Percentiles rank a stretch among this genome's conserved stretches.
Conservation (phyloP, 106 monocot species). For the Apostasia ramifera region DNA sequence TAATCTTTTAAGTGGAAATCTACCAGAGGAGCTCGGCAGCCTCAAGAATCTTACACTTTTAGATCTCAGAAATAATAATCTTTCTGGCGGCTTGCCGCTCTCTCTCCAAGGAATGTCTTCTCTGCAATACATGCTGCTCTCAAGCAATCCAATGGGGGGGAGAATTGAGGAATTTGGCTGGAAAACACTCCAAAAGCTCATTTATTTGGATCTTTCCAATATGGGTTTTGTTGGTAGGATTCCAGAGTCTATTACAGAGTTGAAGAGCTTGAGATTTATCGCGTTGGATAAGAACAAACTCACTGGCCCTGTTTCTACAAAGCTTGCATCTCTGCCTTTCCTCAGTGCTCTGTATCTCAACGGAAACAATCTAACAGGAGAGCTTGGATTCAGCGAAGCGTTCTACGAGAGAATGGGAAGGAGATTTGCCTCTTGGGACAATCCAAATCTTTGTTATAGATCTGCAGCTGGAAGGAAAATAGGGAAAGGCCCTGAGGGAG, state of each 20-base stretch:
- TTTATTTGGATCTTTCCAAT: conserved; percentile 41
- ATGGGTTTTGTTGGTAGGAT: conserved; percentile 24
- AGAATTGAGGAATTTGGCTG: conserved; percentile 18
- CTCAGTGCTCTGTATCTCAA: conserved; percentile 35
- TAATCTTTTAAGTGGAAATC: conserved; percentile 35
- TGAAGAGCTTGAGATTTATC: conserved; percentile 37
- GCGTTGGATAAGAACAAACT: conserved; percentile 36
- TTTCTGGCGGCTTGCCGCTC: conserved; percentile 20
- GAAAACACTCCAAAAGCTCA: conserved; percentile 31
- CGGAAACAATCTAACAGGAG: conserved; percentile 48
- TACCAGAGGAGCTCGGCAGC: conserved; percentile 26
- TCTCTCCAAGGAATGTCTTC: conserved; percentile 30
- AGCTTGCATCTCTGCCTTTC: conserved; percentile 23
- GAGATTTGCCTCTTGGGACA: conserved; percentile 80
- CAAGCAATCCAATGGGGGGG: conserved; percentile 43
- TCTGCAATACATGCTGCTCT: conserved; percentile 39
- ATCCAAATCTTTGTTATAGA: conserved; percentile 63
- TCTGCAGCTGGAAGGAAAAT: conserved; percentile 3
- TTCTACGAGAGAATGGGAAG: conserved; percentile 53
- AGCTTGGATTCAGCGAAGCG: conserved; percentile 23
- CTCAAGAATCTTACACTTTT: conserved; percentile 39
- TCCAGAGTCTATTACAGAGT: conserved; percentile 28
- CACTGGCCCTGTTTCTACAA: conserved; percentile 20
- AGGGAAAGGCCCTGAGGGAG: conserved; percentile 45
- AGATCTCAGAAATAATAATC: conserved; percentile 43